Percentiles rank a stretch among this genome's conserved stretches.
phyloP scores from a whole-genome alignment of 2,329 filamentous ascomycete species.

The Diplodia scrobiculata region DNA sequence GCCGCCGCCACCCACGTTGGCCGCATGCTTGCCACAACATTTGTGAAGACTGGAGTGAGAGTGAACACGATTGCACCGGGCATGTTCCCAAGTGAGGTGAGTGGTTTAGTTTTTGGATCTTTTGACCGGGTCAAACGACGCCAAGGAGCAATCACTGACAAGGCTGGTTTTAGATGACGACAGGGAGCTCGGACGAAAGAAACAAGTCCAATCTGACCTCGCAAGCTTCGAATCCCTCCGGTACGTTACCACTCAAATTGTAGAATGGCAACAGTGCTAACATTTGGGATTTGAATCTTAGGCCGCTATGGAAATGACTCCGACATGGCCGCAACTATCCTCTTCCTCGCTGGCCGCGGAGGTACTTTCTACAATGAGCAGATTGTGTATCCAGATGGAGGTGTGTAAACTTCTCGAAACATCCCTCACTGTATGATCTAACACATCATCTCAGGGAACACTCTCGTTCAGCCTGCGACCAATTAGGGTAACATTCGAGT shows the following conservation, averaged over 20 bases:
- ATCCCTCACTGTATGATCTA: not conserved
- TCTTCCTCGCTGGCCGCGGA: conserved; percentile 56
- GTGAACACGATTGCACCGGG: conserved; percentile 52
- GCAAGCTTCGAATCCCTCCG: conserved; percentile 47
- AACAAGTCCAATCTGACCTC: conserved; percentile 52
- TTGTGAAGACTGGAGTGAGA: conserved; percentile 48
- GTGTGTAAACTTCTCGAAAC: conserved; percentile 27
- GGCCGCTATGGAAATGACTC: conserved; percentile 48
- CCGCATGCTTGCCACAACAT: conserved; percentile 52
- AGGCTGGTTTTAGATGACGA: conserved; percentile 50
- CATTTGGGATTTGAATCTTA: not conserved
- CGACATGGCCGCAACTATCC: conserved; percentile 56
- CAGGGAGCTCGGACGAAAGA: conserved; percentile 48
- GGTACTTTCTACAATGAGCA: conserved; percentile 59
- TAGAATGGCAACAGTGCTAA: not conserved
- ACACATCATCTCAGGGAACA: conserved; percentile 34
- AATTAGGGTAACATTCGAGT: conserved; percentile 31
- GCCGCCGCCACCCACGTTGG: conserved; percentile 52
- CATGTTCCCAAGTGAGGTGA: conserved; percentile 46
- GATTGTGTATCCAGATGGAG: conserved; percentile 56
- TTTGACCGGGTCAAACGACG: not conserved
- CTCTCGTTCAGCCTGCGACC: conserved; percentile 37
- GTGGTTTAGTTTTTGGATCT: conserved; percentile 15
- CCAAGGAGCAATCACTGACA: not conserved
- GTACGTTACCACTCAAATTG: conserved; percentile 3